phyloP scores from a whole-genome alignment of 352 stramenopile species.

The Phytophthora pseudosyringae region DNA sequence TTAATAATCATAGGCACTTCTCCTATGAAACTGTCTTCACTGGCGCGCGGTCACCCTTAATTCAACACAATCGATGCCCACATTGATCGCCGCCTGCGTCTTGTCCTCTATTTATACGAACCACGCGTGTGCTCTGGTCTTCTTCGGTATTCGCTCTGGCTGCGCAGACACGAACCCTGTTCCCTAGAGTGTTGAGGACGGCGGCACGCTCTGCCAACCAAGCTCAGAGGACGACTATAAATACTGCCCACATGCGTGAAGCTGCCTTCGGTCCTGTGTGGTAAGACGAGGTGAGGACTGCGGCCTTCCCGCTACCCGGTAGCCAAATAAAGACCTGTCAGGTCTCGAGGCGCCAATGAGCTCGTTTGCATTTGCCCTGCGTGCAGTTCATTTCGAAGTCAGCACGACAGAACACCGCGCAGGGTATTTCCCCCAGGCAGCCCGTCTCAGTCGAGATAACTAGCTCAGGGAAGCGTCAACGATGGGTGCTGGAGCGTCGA shows the following conservation, averaged over 20 bases:
- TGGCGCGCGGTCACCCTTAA: too few relatives aligned
- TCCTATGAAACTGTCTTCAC: too few relatives aligned
- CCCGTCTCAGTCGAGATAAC: conserved; percentile 5
- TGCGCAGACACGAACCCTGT: conserved; percentile 1
- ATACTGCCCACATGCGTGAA: conserved; percentile 8
- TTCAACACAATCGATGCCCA: background rate
- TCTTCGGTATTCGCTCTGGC: conserved; percentile 5
- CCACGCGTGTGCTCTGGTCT: background rate
- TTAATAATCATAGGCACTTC: too few relatives aligned
- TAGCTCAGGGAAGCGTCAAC: background rate
- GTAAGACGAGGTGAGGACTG: too few relatives aligned
- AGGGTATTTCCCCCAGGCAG: background rate
- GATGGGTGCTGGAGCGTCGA: conserved; percentile 58
- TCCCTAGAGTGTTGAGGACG: conserved; percentile 6
- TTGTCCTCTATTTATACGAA: conserved; percentile 11
- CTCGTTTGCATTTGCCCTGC: background rate
- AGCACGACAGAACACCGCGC: conserved; percentile 5
- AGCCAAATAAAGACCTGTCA: conserved; percentile 29
- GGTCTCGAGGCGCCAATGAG: background rate
- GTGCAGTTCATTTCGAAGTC: conserved; percentile 23
- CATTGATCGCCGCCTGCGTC: too few relatives aligned
- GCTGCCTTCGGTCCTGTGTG: background rate
- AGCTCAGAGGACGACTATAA: conserved; percentile 20
- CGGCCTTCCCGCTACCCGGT: background rate
- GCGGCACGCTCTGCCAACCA: background rate